These are phyloP conservation scores for Chalciporus chontae DNA, from an alignment of 768 basidiomycete genomes.

Conservation along the genomic window DNA sequence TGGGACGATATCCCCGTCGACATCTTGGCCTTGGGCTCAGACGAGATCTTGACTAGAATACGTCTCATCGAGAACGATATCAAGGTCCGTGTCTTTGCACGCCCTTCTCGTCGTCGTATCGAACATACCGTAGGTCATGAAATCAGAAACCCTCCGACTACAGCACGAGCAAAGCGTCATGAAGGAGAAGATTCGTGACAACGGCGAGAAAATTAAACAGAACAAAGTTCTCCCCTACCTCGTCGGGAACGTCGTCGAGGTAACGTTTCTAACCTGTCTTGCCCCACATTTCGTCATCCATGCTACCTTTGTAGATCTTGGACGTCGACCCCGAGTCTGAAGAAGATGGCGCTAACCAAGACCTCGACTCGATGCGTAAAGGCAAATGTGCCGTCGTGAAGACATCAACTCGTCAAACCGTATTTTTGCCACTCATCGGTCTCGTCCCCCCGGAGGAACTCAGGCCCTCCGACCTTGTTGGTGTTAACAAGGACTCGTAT, in stretches of 20 bases:
- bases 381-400: constrained; percentile 99
- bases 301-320: constrained; percentile 60
- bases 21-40: constrained; percentile 70
- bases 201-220: constrained; percentile 98
- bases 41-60: constrained; percentile 86
- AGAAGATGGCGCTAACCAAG: constrained; percentile 94
- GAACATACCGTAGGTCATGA: constrained; percentile 71
- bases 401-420: constrained; percentile 96
- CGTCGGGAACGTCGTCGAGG: constrained; percentile 97
- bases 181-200: constrained; percentile 99
- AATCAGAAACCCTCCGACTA: constrained; percentile 87
- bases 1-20: constrained; percentile 93
- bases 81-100: constrained; percentile 51
- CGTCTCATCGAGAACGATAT: constrained; percentile 96
- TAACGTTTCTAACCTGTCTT: constrained; percentile 26
- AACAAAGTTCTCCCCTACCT: constrained; percentile 98
- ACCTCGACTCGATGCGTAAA: constrained; percentile 93
- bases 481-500: constrained; percentile 99
- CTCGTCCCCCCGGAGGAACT: constrained; percentile 92
- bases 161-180: constrained; percentile 94
- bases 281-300: constrained; percentile 2
- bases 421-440: constrained; percentile 97
- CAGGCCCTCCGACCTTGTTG: constrained; percentile 90
- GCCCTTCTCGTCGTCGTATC: neutral
- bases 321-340: constrained; percentile 92